Percentiles rank a stretch among this genome's conserved stretches.
Evolutionary conservation across 2,329 filamentous ascomycete species (phyloP).

Genomic region (Fusarium graminum): DNA sequence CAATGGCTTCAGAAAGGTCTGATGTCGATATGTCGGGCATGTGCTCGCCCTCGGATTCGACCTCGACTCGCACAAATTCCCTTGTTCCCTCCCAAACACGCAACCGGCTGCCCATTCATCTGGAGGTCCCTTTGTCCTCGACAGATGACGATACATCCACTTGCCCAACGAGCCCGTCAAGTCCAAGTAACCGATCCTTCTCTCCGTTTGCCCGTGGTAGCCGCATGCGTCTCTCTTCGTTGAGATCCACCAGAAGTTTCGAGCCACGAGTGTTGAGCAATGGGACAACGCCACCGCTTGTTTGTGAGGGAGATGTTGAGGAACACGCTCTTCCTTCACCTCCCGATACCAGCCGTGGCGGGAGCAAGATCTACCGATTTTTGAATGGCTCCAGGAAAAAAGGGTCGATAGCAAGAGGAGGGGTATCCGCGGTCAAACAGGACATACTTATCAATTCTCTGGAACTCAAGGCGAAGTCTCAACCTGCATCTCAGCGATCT

Average conservation of each 20-base stretch:
- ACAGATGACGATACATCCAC: conserved; percentile 39
- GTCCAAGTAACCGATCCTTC: conserved; percentile 32
- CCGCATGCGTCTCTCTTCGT: conserved; percentile 40
- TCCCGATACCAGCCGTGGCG: conserved; percentile 2
- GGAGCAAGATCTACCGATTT: conserved; percentile 38
- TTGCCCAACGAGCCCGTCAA: conserved; percentile 37
- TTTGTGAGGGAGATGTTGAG: conserved; percentile 9
- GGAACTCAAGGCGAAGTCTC: conserved; percentile 33
- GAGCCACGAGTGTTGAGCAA: conserved; percentile 33
- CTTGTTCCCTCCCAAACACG: conserved; percentile 36
- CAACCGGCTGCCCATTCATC: conserved; percentile 35
- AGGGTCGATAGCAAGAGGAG: conserved; percentile 37
- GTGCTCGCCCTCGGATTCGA: conserved; percentile 36
- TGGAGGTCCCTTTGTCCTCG: conserved; percentile 33
- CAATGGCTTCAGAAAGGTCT: conserved; percentile 38
- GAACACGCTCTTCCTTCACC: conserved; percentile 5
- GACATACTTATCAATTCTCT: conserved; percentile 51
- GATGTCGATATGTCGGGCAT: conserved; percentile 26
- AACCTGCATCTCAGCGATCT: conserved; percentile 54
- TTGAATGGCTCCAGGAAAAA: conserved; percentile 39
- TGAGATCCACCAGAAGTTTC: conserved; percentile 36
- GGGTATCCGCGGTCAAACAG: conserved; percentile 19
- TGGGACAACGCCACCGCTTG: conserved; percentile 20
- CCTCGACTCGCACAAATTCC: conserved; percentile 39
- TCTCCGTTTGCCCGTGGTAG: conserved; percentile 37